Conservation (phyloP, 2,329 filamentous ascomycete genomes). For the Huntiella omanensis region DNA sequence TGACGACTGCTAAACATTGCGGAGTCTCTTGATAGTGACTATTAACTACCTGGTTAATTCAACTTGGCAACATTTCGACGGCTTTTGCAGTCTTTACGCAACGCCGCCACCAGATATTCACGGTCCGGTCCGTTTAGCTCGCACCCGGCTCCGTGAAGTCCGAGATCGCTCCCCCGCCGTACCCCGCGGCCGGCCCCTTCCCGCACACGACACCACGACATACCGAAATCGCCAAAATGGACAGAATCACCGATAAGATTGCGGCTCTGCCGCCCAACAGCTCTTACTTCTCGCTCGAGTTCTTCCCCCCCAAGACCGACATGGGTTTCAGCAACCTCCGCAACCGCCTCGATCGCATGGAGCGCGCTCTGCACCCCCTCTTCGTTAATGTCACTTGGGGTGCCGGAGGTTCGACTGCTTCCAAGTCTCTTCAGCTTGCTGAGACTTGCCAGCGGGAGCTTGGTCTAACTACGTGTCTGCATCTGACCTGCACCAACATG, state of each 20-base stretch:
- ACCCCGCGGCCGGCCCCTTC: no score
- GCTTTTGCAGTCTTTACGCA: no score
- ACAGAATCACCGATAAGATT: slow-evolving; percentile 91
- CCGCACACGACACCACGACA: no score
- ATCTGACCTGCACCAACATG: slow-evolving; percentile 98
- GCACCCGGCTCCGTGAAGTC: no score
- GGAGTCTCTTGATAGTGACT: no score
- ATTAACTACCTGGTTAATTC: no score
- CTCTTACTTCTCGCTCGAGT: slow-evolving; percentile 91
- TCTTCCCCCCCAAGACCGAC: slow-evolving; percentile 94
- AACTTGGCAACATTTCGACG: no score
- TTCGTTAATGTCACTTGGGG: slow-evolving; percentile 99
- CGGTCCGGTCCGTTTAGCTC: no score
- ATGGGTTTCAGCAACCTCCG: slow-evolving; percentile 93
- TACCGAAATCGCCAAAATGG: slow-evolving; percentile 29
- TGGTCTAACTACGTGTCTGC: slow-evolving; percentile 82
- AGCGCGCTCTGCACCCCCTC: slow-evolving; percentile 69
- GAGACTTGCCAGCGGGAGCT: slow-evolving; percentile 88
- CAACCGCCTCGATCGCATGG: slow-evolving; percentile 86
- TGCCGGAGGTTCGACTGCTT: slow-evolving; percentile 77
- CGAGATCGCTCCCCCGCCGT: no score
- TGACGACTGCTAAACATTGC: no score
- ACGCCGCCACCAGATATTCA: no score
- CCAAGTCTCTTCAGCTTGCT: slow-evolving; percentile 81
- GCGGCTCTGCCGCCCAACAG: slow-evolving; percentile 65